Conservation (phyloP, 2,329 filamentous ascomycete species). For the Aspergillus felis region DNA sequence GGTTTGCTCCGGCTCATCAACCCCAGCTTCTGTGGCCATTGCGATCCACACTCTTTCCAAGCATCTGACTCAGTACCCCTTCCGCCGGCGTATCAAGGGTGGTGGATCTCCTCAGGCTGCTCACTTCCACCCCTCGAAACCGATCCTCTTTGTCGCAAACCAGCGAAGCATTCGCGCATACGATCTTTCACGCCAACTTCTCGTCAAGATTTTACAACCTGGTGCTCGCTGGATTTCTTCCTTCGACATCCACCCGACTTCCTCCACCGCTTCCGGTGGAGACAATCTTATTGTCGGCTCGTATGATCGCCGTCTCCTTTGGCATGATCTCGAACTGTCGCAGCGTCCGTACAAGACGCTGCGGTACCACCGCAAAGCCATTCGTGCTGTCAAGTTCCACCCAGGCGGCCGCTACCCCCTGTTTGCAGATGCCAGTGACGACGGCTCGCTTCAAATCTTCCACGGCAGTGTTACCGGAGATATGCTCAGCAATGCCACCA, state of each 20-base stretch:
- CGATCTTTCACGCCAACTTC: slow-evolving; percentile 84
- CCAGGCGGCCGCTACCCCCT: slow-evolving; percentile 70
- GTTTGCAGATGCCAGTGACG: slow-evolving; percentile 92
- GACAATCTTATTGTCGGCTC: slow-evolving; percentile 93
- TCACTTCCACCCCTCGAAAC: slow-evolving; percentile 89
- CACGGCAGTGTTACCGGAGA: slow-evolving; percentile 94
- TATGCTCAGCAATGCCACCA: slow-evolving; percentile 91
- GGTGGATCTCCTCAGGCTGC: slow-evolving; percentile 79
- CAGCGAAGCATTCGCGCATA: slow-evolving; percentile 91
- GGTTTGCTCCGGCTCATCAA: slow-evolving; percentile 66
- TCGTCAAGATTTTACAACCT: slow-evolving; percentile 89
- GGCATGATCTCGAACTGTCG: slow-evolving; percentile 94
- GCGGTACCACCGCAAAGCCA: slow-evolving; percentile 88
- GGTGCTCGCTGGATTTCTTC: slow-evolving; percentile 92
- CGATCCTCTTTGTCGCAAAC: slow-evolving; percentile 93
- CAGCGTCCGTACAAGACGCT: slow-evolving; percentile 92
- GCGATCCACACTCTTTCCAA: slow-evolving; percentile 94
- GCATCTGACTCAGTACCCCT: slow-evolving; percentile 91
- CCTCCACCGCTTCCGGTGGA: slow-evolving; percentile 84
- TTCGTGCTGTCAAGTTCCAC: slow-evolving; percentile 85
- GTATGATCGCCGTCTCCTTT: slow-evolving; percentile 88
- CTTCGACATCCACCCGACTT: slow-evolving; percentile 85
- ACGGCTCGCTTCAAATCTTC: slow-evolving; percentile 92
- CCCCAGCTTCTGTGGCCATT: slow-evolving; percentile 59
- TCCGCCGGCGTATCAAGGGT: slow-evolving; percentile 66